These are phyloP conservation scores for Oldenlandia corymbosa DNA, from an alignment of 257 asterid genomes.

Conservation along the genomic window DNA sequence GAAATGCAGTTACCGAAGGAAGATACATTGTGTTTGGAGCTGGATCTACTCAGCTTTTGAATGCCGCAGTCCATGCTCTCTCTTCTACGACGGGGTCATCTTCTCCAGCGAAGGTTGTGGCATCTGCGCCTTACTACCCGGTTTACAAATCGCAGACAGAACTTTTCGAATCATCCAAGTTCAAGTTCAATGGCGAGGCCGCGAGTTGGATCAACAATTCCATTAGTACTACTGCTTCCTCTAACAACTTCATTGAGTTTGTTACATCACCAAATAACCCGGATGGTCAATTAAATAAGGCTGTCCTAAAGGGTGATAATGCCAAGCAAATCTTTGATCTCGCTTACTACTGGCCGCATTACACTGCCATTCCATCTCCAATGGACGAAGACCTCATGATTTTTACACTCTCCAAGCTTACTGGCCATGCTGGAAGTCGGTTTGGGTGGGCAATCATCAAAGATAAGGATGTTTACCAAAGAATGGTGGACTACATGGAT, in stretches of 20 bases:
- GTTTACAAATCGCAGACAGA: slow-evolving; percentile 51
- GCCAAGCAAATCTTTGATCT: slow-evolving; percentile 44
- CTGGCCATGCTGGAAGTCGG: slow-evolving; percentile 85
- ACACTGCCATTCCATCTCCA: slow-evolving; percentile 55
- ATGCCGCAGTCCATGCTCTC: slow-evolving; percentile 73
- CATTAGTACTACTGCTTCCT: slow-evolving; percentile 20
- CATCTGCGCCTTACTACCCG: slow-evolving; percentile 50
- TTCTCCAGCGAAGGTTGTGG: slow-evolving; percentile 46
- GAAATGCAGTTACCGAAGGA: slow-evolving; percentile 51
- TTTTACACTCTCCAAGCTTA: slow-evolving; percentile 63
- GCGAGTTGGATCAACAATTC: slow-evolving; percentile 27
- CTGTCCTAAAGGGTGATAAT: slow-evolving; percentile 31
- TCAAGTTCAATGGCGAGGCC: slow-evolving; percentile 46
- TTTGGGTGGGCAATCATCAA: slow-evolving; percentile 68
- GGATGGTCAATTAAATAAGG: slow-evolving; percentile 41
- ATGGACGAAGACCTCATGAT: slow-evolving; percentile 65
- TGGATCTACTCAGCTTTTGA: slow-evolving; percentile 69
- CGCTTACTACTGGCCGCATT: slow-evolving; percentile 87
- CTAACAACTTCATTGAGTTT: slow-evolving; percentile 53
- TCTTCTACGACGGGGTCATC: slow-evolving; percentile 38
- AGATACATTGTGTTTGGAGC: slow-evolving; percentile 50
- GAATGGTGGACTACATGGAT: slow-evolving; percentile 30
- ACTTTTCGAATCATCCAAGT: slow-evolving; percentile 34
- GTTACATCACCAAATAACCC: slow-evolving; percentile 83
- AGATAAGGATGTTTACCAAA: slow-evolving; percentile 38